These are phyloP conservation scores for Guadua angustifolia DNA, from an alignment of 176 grass and related monocot genomes.

Conservation along the genomic window DNA sequence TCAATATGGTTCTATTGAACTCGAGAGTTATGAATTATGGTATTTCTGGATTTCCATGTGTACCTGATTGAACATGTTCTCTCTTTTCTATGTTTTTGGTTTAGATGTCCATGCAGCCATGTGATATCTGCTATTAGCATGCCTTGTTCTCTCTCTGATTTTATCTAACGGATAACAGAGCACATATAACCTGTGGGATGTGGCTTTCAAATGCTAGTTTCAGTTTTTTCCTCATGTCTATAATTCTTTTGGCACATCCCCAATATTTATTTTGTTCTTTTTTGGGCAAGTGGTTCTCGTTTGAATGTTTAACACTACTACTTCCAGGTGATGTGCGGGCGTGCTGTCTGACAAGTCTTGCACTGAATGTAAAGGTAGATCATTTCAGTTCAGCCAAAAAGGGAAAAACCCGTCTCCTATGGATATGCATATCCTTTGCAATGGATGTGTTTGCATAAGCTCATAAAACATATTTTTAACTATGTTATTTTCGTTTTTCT, in stretches of 20 bases:
- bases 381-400: not conserved
- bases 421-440: not conserved
- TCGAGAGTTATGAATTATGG: not conserved
- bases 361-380: conserved; percentile 69
- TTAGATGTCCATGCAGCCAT: not conserved
- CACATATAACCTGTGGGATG: not conserved
- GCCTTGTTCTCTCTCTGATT: conserved; percentile 4
- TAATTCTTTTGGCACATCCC: not conserved
- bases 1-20: not conserved
- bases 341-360: conserved; percentile 66
- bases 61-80: not conserved
- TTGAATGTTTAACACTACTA: not conserved
- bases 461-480: not conserved
- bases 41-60: not conserved
- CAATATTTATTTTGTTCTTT: not conserved
- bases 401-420: not conserved
- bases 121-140: conserved; percentile 21
- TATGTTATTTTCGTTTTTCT: conserved; percentile 34
- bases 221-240: not conserved
- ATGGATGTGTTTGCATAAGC: not conserved
- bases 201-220: not conserved
- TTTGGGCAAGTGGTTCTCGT: not conserved
- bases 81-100: not conserved
- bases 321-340: conserved; percentile 54
- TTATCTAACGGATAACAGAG: not conserved